These are phyloP conservation scores for Phalaenopsis equestris DNA, from an alignment of 106 monocot species.

Conservation along the genomic window DNA sequence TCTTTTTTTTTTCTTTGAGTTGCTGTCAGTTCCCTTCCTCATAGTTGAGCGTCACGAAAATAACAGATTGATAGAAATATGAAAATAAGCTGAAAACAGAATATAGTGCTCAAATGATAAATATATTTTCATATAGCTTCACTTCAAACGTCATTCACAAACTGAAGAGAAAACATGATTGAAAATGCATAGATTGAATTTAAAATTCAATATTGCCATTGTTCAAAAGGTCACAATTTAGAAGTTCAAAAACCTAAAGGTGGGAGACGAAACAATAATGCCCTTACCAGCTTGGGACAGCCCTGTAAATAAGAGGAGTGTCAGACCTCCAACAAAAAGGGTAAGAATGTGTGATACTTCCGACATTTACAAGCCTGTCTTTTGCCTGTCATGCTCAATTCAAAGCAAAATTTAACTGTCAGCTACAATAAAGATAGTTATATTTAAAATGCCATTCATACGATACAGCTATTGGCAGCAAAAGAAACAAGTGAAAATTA, in stretches of 20 bases:
- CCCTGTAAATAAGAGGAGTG: slow-evolving; percentile 89
- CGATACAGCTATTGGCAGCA: not conserved
- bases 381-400: slow-evolving; percentile 45
- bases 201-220: not conserved
- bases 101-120: not conserved
- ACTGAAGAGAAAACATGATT: not conserved
- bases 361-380: slow-evolving; percentile 78
- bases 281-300: slow-evolving; percentile 93
- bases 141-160: not conserved
- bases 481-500: not conserved
- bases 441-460: not conserved
- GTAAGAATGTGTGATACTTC: slow-evolving; percentile 84
- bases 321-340: slow-evolving; percentile 99
- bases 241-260: not conserved
- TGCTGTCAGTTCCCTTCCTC: not conserved
- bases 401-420: not conserved
- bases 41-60: not conserved
- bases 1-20: too few species aligned
- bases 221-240: not conserved
- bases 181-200: not conserved
- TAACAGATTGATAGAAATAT: not conserved
- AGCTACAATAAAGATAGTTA: not conserved
- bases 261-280: not conserved
- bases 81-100: not conserved
- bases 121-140: not conserved